Percentiles rank a stretch among this genome's conserved stretches.
Evolutionary conservation across 768 basidiomycete genomes (phyloP).

Genomic region (Dentipellis fragilis): DNA sequence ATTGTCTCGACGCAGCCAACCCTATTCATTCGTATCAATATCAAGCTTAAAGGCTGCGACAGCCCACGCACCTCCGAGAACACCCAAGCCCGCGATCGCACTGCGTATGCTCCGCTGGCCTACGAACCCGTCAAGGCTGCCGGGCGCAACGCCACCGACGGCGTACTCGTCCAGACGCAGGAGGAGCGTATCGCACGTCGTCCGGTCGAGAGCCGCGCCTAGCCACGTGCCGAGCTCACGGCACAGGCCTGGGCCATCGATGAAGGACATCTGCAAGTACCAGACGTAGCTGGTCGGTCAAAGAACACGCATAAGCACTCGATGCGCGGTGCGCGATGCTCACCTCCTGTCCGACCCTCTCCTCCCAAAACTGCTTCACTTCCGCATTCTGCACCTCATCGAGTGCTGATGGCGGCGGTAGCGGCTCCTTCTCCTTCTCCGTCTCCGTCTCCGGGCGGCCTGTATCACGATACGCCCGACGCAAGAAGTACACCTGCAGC

Average conservation of each 20-base stretch:
- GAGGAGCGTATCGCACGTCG: background rate
- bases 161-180: background rate
- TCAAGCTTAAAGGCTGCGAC: background rate
- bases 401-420: background rate
- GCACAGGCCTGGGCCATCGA: background rate
- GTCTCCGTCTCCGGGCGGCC: too few species aligned
- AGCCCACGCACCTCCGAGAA: background rate
- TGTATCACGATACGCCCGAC: background rate
- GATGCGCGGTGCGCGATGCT: too few species aligned
- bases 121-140: slow-evolving; percentile 12
- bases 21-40: background rate
- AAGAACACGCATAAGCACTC: background rate
- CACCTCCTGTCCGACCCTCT: background rate
- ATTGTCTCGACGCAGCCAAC: background rate
- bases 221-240: background rate
- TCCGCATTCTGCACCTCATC: background rate
- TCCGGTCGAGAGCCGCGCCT: background rate
- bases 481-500: background rate
- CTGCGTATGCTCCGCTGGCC: slow-evolving; percentile 11
- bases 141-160: slow-evolving; percentile 17
- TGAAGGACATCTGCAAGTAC: background rate
- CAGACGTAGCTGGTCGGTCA: background rate
- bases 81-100: slow-evolving; percentile 2
- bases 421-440: too few species aligned
- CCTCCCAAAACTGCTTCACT: background rate